A percentile compares a stretch with the other conserved stretches of the same genome.
Conservation (phyloP, 2,329 filamentous ascomycete genomes). For the Talaromyces sp. region DNA sequence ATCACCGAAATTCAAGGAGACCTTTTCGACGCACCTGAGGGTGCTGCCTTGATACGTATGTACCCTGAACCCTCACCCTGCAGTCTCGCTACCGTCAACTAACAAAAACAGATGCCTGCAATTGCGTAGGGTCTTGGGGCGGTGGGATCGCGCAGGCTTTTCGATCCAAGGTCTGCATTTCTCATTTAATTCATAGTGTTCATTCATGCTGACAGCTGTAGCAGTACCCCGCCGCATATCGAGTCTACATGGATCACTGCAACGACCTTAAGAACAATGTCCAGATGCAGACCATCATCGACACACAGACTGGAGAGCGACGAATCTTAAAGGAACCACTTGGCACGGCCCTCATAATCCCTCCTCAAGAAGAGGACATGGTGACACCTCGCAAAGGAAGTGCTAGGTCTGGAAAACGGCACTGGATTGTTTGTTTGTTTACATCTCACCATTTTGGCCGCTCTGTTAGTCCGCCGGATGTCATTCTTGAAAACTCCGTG, state of each 20-base stretch:
- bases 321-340: slow-evolving; percentile 18
- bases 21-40: slow-evolving; percentile 49
- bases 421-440: slow-evolving; percentile 58
- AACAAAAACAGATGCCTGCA: slow-evolving; percentile 50
- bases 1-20: not conserved
- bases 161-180: slow-evolving; percentile 27
- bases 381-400: too few species aligned
- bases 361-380: slow-evolving; percentile 39
- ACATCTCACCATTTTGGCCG: slow-evolving; percentile 48
- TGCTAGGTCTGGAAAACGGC: slow-evolving; percentile 22
- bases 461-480: slow-evolving; percentile 28
- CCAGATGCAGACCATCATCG: not conserved
- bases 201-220: not conserved
- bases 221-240: slow-evolving; percentile 49
- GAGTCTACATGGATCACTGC: slow-evolving; percentile 47
- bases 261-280: slow-evolving; percentile 11
- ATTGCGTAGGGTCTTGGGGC: slow-evolving; percentile 54
- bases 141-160: slow-evolving; percentile 54
- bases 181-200: not conserved
- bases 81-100: not conserved
- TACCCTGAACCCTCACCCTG: not conserved
- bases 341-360: slow-evolving; percentile 51
- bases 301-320: not conserved
- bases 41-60: slow-evolving; percentile 48
- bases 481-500: slow-evolving; percentile 47